These are phyloP conservation scores for Lanmaoa rubissima DNA, from an alignment of 768 basidiomycete genomes.

Conservation along the genomic window DNA sequence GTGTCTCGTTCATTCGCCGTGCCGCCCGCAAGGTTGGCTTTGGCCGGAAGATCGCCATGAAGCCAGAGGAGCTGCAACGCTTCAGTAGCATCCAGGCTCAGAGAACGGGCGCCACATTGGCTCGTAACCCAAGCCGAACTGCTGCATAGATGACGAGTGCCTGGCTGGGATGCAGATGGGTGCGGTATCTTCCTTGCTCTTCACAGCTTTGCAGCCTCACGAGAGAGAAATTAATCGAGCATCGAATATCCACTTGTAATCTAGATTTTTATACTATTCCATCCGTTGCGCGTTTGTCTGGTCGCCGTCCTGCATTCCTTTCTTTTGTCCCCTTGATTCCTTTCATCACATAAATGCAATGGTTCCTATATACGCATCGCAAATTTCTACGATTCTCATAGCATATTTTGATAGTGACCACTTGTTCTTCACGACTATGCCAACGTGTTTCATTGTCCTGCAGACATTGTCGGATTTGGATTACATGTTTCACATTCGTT, in stretches of 20 bases:
- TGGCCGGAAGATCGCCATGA: conserved; percentile 74
- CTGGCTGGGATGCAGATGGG: conserved; percentile 15
- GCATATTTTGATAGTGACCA: conserved; percentile 6
- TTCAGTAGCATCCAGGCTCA: conserved; percentile 87
- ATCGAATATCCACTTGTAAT: conserved; percentile 35
- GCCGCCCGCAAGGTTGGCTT: conserved; percentile 89
- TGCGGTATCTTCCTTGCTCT: conserved; percentile 24
- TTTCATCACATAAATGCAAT: conserved; percentile 13
- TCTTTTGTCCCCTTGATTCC: conserved; percentile 8
- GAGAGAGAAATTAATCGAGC: conserved; percentile 24
- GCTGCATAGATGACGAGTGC: conserved; percentile 36
- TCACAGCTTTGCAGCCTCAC: conserved; percentile 10
- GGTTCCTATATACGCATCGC: conserved; percentile 18
- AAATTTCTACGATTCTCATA: conserved; percentile 9
- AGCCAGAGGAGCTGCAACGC: conserved; percentile 80
- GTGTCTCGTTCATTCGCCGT: conserved; percentile 89
- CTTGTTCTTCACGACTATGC: conserved; percentile 1
- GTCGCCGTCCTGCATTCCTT: conserved; percentile 20
- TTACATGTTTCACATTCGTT: conserved; percentile 10
- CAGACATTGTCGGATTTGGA: not conserved
- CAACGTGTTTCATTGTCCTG: not conserved
- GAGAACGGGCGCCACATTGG: conserved; percentile 71
- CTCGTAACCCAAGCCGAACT: conserved; percentile 72
- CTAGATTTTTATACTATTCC: conserved; percentile 30
- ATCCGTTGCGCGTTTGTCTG: conserved; percentile 12